Conservation (phyloP, 2,329 filamentous ascomycete genomes). For the Albophoma yamanashiensis region DNA sequence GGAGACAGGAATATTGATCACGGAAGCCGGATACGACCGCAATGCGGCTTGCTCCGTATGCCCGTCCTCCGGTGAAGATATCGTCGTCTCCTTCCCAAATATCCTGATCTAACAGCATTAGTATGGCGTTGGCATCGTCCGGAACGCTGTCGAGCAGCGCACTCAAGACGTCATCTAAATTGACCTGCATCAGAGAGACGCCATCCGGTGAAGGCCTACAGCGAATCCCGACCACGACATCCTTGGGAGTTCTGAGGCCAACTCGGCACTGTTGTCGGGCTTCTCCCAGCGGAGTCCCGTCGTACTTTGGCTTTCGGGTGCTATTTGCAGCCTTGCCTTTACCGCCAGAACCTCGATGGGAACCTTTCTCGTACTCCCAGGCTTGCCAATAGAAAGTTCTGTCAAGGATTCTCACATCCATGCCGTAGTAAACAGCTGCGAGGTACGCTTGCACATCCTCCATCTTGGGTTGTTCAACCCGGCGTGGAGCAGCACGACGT, state of each 20-base stretch:
- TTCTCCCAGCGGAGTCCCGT: neutral
- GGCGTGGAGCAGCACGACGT: neutral
- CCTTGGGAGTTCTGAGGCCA: neutral
- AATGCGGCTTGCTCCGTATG: neutral
- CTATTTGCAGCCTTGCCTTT: neutral
- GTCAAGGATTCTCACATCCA: neutral
- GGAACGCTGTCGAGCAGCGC: neutral
- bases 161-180: neutral
- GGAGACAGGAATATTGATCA: neutral
- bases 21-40: neutral
- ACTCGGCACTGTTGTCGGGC: neutral
- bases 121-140: neutral
- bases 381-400: neutral
- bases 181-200: neutral
- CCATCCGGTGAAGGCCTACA: neutral
- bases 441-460: neutral
- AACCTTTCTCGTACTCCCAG: neutral
- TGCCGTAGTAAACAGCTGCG: neutral
- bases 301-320: neutral
- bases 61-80: neutral
- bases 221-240: neutral
- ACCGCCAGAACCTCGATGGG: neutral
- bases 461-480: neutral
- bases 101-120: neutral
- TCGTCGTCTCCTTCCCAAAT: neutral